A percentile compares a stretch with the other conserved stretches of the same genome.
Evolutionary conservation across 78 protist genomes (phyloP).

Genomic region (Emiliania huxleyi): DNA sequence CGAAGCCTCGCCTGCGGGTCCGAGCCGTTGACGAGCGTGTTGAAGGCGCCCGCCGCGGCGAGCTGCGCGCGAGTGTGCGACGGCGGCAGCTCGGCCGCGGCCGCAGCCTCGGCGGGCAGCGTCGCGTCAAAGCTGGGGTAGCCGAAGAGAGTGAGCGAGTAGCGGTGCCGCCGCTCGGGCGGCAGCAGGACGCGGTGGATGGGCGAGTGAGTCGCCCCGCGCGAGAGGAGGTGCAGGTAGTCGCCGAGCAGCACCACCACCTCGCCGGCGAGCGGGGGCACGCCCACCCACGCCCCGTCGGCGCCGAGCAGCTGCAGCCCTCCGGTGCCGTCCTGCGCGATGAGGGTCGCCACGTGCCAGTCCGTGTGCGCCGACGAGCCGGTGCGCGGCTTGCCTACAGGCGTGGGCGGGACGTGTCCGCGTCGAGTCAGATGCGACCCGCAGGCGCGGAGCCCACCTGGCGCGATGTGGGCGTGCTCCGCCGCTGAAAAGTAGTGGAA

Average conservation of each 20-base stretch:
- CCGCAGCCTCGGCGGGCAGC: too few relatives aligned
- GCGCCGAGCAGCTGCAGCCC: background rate
- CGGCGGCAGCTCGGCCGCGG: too few relatives aligned
- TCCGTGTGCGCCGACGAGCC: constrained; percentile 21
- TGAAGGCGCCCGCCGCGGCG: too few relatives aligned
- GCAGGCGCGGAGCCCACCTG: too few relatives aligned
- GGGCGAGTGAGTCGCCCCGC: background rate
- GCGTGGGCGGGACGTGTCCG: background rate
- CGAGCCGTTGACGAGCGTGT: too few relatives aligned
- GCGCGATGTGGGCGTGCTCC: too few relatives aligned
- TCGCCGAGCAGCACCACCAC: background rate
- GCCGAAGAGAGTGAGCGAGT: background rate
- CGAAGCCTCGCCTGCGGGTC: too few relatives aligned
- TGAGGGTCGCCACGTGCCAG: background rate
- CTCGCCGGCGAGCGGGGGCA: background rate
- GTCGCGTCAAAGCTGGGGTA: background rate
- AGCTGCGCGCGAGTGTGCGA: too few relatives aligned
- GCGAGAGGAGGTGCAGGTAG: background rate
- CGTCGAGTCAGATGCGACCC: too few relatives aligned
- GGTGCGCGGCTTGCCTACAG: background rate
- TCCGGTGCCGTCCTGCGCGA: background rate
- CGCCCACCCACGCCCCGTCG: background rate
- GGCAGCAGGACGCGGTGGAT: constrained; percentile 3
- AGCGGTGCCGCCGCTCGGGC: background rate
- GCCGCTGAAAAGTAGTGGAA: background rate